Conservation (phyloP, 2,329 filamentous ascomycete species). For the Decorospora gaudefroyi region DNA sequence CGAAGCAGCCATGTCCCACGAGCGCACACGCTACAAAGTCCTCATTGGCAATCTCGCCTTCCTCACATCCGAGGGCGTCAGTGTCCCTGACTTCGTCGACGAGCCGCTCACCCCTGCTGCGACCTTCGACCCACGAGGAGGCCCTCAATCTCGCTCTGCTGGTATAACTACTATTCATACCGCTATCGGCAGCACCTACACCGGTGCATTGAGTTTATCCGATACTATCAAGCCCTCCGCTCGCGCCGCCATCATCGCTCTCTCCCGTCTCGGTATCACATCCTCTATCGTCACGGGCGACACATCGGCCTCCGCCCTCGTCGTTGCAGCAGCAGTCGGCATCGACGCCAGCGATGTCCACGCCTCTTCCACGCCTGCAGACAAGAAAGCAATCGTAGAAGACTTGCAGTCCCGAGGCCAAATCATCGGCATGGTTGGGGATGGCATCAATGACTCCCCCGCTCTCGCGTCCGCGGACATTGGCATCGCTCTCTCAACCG, state of each 20-base stretch:
- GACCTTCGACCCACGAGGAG: conserved; percentile 38
- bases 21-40: conserved; percentile 74
- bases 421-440: conserved; percentile 90
- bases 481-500: conserved; percentile 88
- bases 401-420: conserved; percentile 73
- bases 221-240: conserved; percentile 92
- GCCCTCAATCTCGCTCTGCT: conserved; percentile 51
- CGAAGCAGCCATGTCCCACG: conserved; percentile 71
- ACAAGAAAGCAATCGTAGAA: conserved; percentile 85
- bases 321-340: conserved; percentile 80
- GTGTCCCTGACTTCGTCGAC: conserved; percentile 63
- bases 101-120: conserved; percentile 50
- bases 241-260: conserved; percentile 75
- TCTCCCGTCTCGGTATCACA: conserved; percentile 82
- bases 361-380: conserved; percentile 85
- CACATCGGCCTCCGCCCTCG: conserved; percentile 78
- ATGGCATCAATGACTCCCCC: conserved; percentile 98
- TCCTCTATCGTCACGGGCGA: conserved; percentile 95
- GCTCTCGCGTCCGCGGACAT: conserved; percentile 90
- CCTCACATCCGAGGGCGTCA: conserved; percentile 70
- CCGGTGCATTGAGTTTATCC: conserved; percentile 79
- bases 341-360: conserved; percentile 77
- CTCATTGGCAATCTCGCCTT: conserved; percentile 81
- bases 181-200: conserved; percentile 79
- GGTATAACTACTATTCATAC: conserved; percentile 92